Conservation (phyloP, 2,329 filamentous ascomycete genomes). For the Epichloe hybrida region DNA sequence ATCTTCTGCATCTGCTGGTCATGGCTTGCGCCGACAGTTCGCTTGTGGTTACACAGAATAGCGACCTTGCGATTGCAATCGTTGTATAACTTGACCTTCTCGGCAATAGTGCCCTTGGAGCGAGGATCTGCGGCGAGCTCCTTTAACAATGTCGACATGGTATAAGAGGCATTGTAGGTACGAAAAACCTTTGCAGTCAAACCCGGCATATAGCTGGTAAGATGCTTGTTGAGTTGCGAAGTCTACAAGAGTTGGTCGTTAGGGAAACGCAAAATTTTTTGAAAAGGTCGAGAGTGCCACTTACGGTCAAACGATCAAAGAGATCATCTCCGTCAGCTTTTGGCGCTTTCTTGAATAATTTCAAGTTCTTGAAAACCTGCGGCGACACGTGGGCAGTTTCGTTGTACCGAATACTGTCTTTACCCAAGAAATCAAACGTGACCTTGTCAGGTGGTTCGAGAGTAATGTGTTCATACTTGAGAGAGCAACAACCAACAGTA, state of each 20-base stretch:
- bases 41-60: conserved; percentile 98
- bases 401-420: conserved; percentile 96
- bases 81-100: conserved; percentile 95
- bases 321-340: conserved; percentile 94
- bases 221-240: conserved; percentile 89
- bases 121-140: conserved; percentile 48
- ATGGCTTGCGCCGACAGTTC: conserved; percentile 79
- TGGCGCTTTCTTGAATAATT: conserved; percentile 92
- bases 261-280: conserved; percentile 6
- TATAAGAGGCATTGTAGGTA: conserved; percentile 97
- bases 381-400: conserved; percentile 79
- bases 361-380: conserved; percentile 97
- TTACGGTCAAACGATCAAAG: conserved; percentile 70
- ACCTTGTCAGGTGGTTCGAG: conserved; percentile 80
- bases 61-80: conserved; percentile 93
- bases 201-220: conserved; percentile 86
- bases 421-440: conserved; percentile 94
- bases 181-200: conserved; percentile 98
- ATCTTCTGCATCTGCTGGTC: conserved; percentile 91
- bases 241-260: conserved; percentile 38
- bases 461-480: conserved; percentile 94
- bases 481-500: conserved; percentile 92
- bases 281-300: conserved; percentile 6
- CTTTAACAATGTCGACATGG: conserved; percentile 77
- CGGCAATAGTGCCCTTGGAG: conserved; percentile 54